A percentile compares a stretch with the other conserved stretches of the same genome.
phyloP scores from a whole-genome alignment of 140 eudicot genomes.

The Oenanthe javanica region DNA sequence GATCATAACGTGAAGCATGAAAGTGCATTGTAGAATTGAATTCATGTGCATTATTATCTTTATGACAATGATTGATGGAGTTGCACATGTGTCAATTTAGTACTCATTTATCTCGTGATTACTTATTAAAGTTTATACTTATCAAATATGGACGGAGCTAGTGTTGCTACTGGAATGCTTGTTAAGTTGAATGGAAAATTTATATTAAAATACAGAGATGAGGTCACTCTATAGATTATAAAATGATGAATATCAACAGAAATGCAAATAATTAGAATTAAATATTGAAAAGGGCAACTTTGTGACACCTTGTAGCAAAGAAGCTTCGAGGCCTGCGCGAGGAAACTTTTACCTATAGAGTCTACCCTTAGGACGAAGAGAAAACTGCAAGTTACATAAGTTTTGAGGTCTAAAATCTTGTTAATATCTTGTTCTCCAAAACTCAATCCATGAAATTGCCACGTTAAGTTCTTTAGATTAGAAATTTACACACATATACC shows the following conservation, averaged over 20 bases:
- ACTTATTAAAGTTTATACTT: too few species aligned
- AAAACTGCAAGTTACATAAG: background rate
- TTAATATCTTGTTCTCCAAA: background rate
- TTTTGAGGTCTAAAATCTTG: background rate
- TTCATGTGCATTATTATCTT: background rate
- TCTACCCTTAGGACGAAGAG: background rate
- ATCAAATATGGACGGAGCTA: background rate
- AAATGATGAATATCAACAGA: too few species aligned
- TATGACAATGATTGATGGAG: background rate
- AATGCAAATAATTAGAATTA: too few species aligned
- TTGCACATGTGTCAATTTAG: background rate
- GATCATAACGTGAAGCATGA: background rate
- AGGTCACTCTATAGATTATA: too few species aligned
- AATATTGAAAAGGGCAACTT: background rate
- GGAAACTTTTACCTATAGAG: background rate
- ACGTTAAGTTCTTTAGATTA: background rate
- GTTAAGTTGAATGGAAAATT: too few species aligned
- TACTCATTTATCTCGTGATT: too few species aligned
- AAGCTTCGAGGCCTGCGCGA: background rate
- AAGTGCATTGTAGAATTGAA: background rate
- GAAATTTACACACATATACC: background rate
- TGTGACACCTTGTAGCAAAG: background rate
- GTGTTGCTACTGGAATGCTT: background rate
- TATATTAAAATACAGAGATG: too few species aligned
- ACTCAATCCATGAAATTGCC: background rate